These are phyloP conservation scores for Russula olivacea DNA, from an alignment of 768 basidiomycete species.

Conservation along the genomic window DNA sequence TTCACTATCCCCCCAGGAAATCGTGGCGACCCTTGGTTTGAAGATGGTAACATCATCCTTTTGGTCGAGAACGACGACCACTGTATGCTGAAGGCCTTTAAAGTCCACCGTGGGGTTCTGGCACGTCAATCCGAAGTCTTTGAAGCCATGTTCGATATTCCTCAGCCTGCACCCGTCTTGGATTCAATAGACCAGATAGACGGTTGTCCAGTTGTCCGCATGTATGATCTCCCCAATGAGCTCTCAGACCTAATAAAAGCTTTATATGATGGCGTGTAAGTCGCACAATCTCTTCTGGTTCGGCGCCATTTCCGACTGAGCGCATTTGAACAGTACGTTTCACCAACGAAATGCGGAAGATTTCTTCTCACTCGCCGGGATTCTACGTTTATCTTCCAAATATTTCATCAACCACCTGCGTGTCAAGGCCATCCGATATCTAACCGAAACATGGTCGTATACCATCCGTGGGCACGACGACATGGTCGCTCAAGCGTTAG, in stretches of 20 bases:
- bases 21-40: constrained; percentile 49
- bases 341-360: constrained; percentile 40
- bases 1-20: constrained; percentile 14
- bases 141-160: constrained; percentile 48
- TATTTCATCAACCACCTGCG: constrained; percentile 52
- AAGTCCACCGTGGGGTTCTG: constrained; percentile 42
- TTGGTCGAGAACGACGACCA: constrained; percentile 33
- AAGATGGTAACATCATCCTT: constrained; percentile 55
- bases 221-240: constrained; percentile 49
- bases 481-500: constrained; percentile 48
- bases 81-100: constrained; percentile 39
- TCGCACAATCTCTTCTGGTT: constrained; percentile 24
- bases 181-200: constrained; percentile 36
- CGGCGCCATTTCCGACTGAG: neutral
- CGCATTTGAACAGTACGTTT: constrained; percentile 34
- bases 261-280: constrained; percentile 53
- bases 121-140: constrained; percentile 54
- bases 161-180: constrained; percentile 32
- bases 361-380: constrained; percentile 51
- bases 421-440: constrained; percentile 43
- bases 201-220: constrained; percentile 45
- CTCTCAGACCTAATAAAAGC: constrained; percentile 47
- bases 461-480: constrained; percentile 51
- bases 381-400: constrained; percentile 54
- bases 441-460: constrained; percentile 47